Evolutionary conservation across 768 basidiomycete genomes (phyloP), one percentile per base, ranked within the genome.

Genomic region (Leccinum subgranulosum): DNA sequence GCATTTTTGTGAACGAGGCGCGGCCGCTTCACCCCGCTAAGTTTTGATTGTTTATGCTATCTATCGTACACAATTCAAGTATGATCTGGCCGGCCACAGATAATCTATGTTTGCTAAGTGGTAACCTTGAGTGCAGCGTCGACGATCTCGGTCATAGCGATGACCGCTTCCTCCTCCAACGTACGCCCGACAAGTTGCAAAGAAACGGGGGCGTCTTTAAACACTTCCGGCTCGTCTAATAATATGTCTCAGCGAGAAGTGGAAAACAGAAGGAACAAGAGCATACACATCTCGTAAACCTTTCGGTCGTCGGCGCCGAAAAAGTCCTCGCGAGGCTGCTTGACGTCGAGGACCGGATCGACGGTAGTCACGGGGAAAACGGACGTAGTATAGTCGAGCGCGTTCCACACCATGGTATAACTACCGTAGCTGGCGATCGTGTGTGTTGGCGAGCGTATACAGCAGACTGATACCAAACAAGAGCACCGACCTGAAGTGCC

Each of bases 161-260:
- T 79, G 2, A 89, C 81, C 0, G 84, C 89, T 63, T 92, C 90
- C 62, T 92, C 90, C 64, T 91, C 90, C 56, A 84, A 73, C 6
- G 85, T 87, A 48, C 84, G 77, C 3, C 86, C 87, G 8, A 90
- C 76, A 8, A 91, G 66, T 67, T 92, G 90, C 28, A 92, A 67
- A 6, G 76, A 72, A 17, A 91, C 74, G 0, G 90, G 89, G 0
- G 83, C 84, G 54, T 82, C 79, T 55, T 69, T 70, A 69, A 81
- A 88, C 0, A 67, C 74, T n/a, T 75, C 72, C 0, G 87, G 86
- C 23, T 84, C 74, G 63, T 89, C 89, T 87, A 55, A 50, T 29
- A 12, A 41, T 61, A 36, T 27, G 11, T 25, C 23, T 65, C 15
- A 54, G 56, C 23, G 41, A 11, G 36, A 45, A 6, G 19, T 3